Percentiles rank a stretch among this genome's conserved stretches.
Conservation (phyloP, 2,329 filamentous ascomycete species). For the Didymella glomerata region DNA sequence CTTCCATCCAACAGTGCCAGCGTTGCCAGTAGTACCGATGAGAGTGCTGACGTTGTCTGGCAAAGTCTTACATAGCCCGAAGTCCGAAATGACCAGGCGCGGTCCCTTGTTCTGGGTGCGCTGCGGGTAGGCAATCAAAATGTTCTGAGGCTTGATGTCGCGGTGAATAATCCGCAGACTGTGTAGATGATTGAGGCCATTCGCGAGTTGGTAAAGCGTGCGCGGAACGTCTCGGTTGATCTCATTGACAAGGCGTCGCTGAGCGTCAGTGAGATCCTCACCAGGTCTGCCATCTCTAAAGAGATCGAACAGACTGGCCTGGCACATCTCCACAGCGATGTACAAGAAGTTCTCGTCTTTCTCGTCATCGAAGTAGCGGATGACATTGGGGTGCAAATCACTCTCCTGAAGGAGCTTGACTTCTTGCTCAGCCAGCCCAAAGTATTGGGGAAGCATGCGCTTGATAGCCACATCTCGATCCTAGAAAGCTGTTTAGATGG, state of each 20-base stretch:
- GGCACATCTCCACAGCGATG: constrained; percentile 93
- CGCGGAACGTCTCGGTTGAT: constrained; percentile 79
- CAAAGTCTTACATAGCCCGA: constrained; percentile 96
- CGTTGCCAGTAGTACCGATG: constrained; percentile 91
- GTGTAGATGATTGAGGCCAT: constrained; percentile 88
- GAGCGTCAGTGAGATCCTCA: constrained; percentile 64
- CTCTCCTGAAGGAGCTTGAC: constrained; percentile 90
- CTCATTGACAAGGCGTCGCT: constrained; percentile 73
- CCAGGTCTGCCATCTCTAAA: constrained; percentile 69
- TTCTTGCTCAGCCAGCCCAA: constrained; percentile 93
- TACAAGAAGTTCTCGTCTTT: constrained; percentile 90
- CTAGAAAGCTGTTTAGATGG: constrained; percentile 29
- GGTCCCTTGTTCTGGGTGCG: constrained; percentile 74
- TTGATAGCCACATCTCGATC: constrained; percentile 94
- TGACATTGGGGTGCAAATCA: constrained; percentile 95
- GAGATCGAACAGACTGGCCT: constrained; percentile 90
- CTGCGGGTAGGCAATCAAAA: constrained; percentile 77
- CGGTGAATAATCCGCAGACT: constrained; percentile 93
- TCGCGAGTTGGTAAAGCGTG: constrained; percentile 87
- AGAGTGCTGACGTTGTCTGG: constrained; percentile 95
- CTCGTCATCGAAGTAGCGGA: constrained; percentile 94
- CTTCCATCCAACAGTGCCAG: constrained; percentile 95
- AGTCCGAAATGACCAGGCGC: constrained; percentile 95
- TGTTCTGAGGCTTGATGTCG: constrained; percentile 97
- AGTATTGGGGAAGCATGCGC: constrained; percentile 94